phyloP scores from a whole-genome alignment of 106 monocot species.

The Allium fistulosum region DNA sequence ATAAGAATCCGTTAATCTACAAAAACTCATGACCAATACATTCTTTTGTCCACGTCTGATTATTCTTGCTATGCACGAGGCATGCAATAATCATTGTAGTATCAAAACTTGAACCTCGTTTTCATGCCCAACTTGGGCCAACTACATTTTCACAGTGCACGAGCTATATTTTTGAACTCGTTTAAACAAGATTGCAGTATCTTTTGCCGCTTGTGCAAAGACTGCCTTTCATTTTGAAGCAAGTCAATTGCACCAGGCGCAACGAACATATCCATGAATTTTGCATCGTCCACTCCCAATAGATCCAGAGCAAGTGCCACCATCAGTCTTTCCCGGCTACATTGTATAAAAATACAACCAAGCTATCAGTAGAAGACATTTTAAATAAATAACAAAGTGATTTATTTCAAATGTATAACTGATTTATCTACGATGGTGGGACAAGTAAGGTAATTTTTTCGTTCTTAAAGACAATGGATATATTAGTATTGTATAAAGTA shows the following conservation, averaged over 20 bases:
- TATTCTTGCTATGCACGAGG: no score
- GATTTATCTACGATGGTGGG: no score
- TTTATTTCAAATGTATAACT: no score
- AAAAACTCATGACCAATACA: no score
- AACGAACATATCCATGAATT: constrained; percentile 99
- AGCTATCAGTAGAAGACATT: not conserved
- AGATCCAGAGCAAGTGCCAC: constrained; percentile 76
- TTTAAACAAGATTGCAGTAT: constrained; percentile 80
- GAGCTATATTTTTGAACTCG: constrained; percentile 90
- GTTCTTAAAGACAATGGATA: not conserved
- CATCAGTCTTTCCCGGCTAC: constrained; percentile 70
- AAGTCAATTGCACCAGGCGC: constrained; percentile 78
- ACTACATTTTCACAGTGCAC: constrained; percentile 26
- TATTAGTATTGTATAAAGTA: no score
- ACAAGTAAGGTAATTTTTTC: no score
- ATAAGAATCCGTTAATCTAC: no score
- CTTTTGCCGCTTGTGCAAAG: constrained; percentile 81
- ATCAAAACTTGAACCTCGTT: no score
- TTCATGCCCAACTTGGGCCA: no score
- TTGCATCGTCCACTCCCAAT: constrained; percentile 85
- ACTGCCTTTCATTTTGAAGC: constrained; percentile 61
- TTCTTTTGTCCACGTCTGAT: no score
- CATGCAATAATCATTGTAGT: no score
- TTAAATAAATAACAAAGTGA: no score
- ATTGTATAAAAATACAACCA: constrained; percentile 2